Conservation (phyloP, 2,329 filamentous ascomycete genomes). For the Tothia fuscella region DNA sequence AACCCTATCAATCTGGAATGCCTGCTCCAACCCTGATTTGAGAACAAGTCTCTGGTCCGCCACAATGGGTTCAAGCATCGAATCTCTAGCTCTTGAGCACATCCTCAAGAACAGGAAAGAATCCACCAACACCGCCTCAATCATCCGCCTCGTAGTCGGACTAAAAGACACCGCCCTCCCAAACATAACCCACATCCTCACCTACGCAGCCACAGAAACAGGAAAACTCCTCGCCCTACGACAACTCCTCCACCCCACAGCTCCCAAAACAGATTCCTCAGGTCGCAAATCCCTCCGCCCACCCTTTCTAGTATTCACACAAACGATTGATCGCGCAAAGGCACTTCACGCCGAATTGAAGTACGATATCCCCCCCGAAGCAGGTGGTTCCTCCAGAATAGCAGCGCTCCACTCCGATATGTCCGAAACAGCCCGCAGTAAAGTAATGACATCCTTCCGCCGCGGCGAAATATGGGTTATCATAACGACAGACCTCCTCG, state of each 20-base stretch:
- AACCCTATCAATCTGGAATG: conserved; percentile 71
- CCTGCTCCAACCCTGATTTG: conserved; percentile 59
- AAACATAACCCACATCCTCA: conserved; percentile 77
- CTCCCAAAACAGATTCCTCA: conserved; percentile 36
- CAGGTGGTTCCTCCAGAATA: conserved; percentile 71
- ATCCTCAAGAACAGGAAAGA: conserved; percentile 27
- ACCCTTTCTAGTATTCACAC: conserved; percentile 90
- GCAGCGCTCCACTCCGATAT: conserved; percentile 85
- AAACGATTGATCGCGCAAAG: conserved; percentile 82
- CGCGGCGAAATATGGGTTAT: conserved; percentile 91
- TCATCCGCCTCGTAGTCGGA: conserved; percentile 84
- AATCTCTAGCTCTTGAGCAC: conserved; percentile 51
- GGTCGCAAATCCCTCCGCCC: conserved; percentile 48
- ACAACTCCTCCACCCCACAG: conserved; percentile 70
- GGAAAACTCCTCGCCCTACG: conserved; percentile 87
- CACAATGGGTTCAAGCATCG: conserved; percentile 90
- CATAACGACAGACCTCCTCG: conserved; percentile 88
- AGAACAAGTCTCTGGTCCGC: conserved; percentile 84
- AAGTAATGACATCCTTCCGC: conserved; percentile 81
- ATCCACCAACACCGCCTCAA: neutral
- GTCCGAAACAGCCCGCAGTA: conserved; percentile 59
- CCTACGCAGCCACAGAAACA: conserved; percentile 83
- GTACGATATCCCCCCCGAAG: conserved; percentile 85
- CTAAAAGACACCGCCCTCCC: conserved; percentile 92
- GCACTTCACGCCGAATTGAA: conserved; percentile 81